phyloP scores from a whole-genome alignment of 2,329 filamentous ascomycete genomes.

The Stagonosporopsis chrysanthemi region DNA sequence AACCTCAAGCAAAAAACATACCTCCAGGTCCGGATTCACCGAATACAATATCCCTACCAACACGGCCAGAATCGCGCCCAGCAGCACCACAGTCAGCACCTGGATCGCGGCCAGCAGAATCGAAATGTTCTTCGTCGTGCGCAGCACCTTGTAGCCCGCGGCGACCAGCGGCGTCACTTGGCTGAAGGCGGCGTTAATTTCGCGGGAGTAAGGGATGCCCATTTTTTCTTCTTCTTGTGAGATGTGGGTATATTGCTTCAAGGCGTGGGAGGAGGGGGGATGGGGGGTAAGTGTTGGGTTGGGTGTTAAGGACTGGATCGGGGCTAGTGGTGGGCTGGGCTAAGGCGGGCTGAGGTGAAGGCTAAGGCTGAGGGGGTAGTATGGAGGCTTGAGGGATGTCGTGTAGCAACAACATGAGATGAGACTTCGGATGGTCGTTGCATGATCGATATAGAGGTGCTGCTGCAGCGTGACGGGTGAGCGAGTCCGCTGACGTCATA shows the following conservation, averaged over 20 bases:
- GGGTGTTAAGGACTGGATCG: background rate
- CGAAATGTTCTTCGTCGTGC: constrained; percentile 60
- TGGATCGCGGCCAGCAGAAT: constrained; percentile 58
- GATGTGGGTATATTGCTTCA: too few species aligned
- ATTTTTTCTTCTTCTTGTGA: constrained; percentile 38
- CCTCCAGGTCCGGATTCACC: constrained; percentile 58
- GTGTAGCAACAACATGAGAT: background rate
- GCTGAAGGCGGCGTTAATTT: constrained; percentile 61
- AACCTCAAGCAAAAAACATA: too few species aligned
- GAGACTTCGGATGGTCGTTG: background rate
- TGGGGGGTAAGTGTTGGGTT: too few species aligned
- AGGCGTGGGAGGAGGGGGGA: too few species aligned
- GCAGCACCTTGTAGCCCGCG: constrained; percentile 57
- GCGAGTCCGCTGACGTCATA: constrained; percentile 31
- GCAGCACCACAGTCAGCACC: constrained; percentile 54
- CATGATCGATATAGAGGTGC: constrained; percentile 9
- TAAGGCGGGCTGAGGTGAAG: background rate
- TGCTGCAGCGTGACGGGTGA: constrained; percentile 4
- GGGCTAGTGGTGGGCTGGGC: background rate
- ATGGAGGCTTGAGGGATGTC: background rate
- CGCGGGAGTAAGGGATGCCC: constrained; percentile 61
- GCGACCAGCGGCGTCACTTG: constrained; percentile 62
- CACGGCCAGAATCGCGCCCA: constrained; percentile 50
- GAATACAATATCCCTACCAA: constrained; percentile 53
- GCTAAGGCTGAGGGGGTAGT: background rate